Base-by-base conservation (phyloP, 371 early-diverging fungal species). In the Capniomyces stellatus region DNA sequence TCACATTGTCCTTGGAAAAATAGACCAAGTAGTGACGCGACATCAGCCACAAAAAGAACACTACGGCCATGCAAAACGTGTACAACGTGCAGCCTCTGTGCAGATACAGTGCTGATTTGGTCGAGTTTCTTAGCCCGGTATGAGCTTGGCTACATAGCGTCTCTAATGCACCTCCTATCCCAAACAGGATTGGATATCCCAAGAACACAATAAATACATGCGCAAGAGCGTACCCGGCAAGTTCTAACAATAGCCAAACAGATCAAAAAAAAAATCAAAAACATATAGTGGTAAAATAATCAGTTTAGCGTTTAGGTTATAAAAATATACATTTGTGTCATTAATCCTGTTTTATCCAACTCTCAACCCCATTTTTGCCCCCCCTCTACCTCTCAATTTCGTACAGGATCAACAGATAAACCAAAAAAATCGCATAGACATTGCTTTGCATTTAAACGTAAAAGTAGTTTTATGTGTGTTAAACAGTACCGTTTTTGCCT, bases 141-240 rank as follows among this genome's bases (percentile, higher is more conserved):
- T 54, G 59, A 30, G 71, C 64, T 47, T 69, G 70, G 49, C 70
- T 69, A 29, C 70, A 68, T 1, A 69, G 58, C 39, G 69, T 69
- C 29, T 69, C 70, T 1, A 69, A 58, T 0, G 69, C 70, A 0
- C 63, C 63, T n/a, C 59, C 56, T 3, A 69, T 51, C 24, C 70
- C 70, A 39, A 62, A 59, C 59, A 69, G 57, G 19, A 64, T 51
- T 15, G 70, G 67, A 28, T 61, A 56, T 2, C 65, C 69, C 0
- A 64, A 54, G 52, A 66, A 49, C n/a, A 63, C 56, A 13, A 66
- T 57, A 6, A 66, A 53, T 54, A 66, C 64, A 46, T 67, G 68
- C 1, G 69, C 68, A 23, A 66, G 46, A 0, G 66, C 67, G 8
- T 68, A 67, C 10, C 58, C 68, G 3, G 66, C 67, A 27, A 66